These are phyloP conservation scores for Zymoseptoria ardabiliae DNA, from an alignment of 2,329 filamentous ascomycete species.

Conservation along the genomic window DNA sequence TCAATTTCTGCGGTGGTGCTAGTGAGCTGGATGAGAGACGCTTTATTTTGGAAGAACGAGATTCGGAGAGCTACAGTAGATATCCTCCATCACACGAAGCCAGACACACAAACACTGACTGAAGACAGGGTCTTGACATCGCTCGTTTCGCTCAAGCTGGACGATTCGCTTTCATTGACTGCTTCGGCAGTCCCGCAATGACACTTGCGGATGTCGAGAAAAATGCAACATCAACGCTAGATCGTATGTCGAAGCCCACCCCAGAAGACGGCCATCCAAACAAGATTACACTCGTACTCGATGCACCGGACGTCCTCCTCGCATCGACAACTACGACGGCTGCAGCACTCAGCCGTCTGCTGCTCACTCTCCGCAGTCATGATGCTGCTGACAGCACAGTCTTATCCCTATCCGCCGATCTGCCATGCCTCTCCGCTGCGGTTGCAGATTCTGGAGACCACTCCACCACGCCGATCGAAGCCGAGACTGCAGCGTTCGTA, in stretches of 20 bases:
- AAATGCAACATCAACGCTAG: slow-evolving; percentile 7
- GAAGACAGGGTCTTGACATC: slow-evolving; percentile 60
- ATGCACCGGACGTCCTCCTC: slow-evolving; percentile 38
- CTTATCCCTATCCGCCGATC: slow-evolving; percentile 64
- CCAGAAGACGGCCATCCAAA: background rate
- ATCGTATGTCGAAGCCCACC: background rate
- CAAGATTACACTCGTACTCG: slow-evolving; percentile 38
- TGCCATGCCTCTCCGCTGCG: slow-evolving; percentile 54
- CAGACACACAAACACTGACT: background rate
- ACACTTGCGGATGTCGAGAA: slow-evolving; percentile 7
- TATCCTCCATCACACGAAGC: background rate
- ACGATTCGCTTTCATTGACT: slow-evolving; percentile 68
- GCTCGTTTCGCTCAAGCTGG: slow-evolving; percentile 50
- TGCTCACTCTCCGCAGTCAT: slow-evolving; percentile 24
- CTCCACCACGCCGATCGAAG: slow-evolving; percentile 58
- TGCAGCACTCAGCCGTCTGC: slow-evolving; percentile 23
- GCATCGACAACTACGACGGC: slow-evolving; percentile 26
- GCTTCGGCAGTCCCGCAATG: slow-evolving; percentile 38
- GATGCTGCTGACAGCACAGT: slow-evolving; percentile 58
- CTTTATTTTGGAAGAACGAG: slow-evolving; percentile 69
- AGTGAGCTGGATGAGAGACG: slow-evolving; percentile 75
- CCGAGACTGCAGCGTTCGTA: slow-evolving; percentile 62
- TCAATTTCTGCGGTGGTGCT: slow-evolving; percentile 52
- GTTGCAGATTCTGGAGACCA: background rate
- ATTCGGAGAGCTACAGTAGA: slow-evolving; percentile 27